Evolutionary conservation across 352 stramenopile genomes (phyloP).

Genomic region (Pythium diclinum): DNA sequence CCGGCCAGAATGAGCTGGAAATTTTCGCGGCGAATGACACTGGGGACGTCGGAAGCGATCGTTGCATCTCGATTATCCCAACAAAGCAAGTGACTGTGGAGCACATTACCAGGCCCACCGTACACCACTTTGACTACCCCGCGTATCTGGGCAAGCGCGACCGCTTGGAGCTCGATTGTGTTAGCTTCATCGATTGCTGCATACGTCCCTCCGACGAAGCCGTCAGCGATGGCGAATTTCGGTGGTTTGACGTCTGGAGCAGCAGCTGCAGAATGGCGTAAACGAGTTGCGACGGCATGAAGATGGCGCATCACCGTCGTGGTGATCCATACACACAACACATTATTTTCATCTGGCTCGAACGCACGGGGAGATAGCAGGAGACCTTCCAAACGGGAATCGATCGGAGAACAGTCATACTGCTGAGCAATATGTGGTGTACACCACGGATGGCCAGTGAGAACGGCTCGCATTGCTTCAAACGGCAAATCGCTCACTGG

Average conservation of each 20-base stretch:
- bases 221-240: constrained; percentile 20
- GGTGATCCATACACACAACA: constrained; percentile 10
- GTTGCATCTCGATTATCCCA: constrained; percentile 24
- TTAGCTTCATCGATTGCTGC: constrained; percentile 12
- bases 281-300: neutral
- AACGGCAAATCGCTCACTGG: neutral
- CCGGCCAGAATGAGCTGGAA: constrained; percentile 19
- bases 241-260: constrained; percentile 4
- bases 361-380: constrained; percentile 12
- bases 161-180: constrained; percentile 10
- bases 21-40: neutral
- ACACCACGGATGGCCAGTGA: neutral
- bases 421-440: neutral
- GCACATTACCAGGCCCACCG: constrained; percentile 17
- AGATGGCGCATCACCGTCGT: neutral
- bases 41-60: constrained; percentile 5
- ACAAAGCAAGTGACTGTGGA: constrained; percentile 22
- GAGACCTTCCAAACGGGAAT: constrained; percentile 1
- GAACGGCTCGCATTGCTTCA: neutral
- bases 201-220: constrained; percentile 17
- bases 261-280: neutral
- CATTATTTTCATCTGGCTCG: neutral
- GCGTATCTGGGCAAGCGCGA: constrained; percentile 15
- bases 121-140: constrained; percentile 24
- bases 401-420: constrained; percentile 21